Conservation (phyloP, 805 yeast species). For the Metschnikowia kunwiensis region DNA sequence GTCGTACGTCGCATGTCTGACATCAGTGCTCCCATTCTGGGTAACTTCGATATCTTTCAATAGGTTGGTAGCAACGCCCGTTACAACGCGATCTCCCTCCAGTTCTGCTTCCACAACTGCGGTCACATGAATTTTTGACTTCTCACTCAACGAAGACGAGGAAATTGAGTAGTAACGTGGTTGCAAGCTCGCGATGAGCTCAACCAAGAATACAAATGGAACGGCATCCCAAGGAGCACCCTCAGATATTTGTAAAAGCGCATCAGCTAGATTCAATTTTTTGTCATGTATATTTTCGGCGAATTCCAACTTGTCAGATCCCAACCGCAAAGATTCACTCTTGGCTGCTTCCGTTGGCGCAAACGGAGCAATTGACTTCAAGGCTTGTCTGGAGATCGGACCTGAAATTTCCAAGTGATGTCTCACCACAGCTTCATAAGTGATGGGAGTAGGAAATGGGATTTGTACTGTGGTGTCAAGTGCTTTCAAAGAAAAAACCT, state of each 20-base stretch:
- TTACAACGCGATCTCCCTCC: slow-evolving; percentile 35
- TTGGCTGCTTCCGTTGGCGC: slow-evolving; percentile 69
- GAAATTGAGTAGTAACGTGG: slow-evolving; percentile 97
- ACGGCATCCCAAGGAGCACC: slow-evolving; percentile 70
- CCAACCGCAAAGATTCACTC: slow-evolving; percentile 47
- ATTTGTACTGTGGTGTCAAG: slow-evolving; percentile 64
- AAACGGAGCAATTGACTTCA: slow-evolving; percentile 69
- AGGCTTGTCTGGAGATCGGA: slow-evolving; percentile 85
- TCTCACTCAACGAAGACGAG: slow-evolving; percentile 78
- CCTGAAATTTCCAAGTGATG: slow-evolving; percentile 90
- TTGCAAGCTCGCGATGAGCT: slow-evolving; percentile 74
- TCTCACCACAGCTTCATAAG: slow-evolving; percentile 83
- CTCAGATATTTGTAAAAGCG: slow-evolving; percentile 56
- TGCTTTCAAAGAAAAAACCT: slow-evolving; percentile 61
- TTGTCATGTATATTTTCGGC: slow-evolving; percentile 60
- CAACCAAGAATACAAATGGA: slow-evolving; percentile 83
- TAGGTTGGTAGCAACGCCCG: slow-evolving; percentile 91
- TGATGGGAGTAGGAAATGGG: slow-evolving; percentile 77
- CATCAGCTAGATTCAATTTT: slow-evolving; percentile 73
- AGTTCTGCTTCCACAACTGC: slow-evolving; percentile 81
- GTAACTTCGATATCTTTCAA: slow-evolving; percentile 65
- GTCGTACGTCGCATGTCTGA: slow-evolving; percentile 58
- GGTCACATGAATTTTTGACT: slow-evolving; percentile 73
- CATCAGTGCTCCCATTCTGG: slow-evolving; percentile 42
- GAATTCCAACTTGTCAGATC: slow-evolving; percentile 67